Base-by-base conservation (phyloP, 805 yeast genomes). In the Candida broadrunensis region DNA sequence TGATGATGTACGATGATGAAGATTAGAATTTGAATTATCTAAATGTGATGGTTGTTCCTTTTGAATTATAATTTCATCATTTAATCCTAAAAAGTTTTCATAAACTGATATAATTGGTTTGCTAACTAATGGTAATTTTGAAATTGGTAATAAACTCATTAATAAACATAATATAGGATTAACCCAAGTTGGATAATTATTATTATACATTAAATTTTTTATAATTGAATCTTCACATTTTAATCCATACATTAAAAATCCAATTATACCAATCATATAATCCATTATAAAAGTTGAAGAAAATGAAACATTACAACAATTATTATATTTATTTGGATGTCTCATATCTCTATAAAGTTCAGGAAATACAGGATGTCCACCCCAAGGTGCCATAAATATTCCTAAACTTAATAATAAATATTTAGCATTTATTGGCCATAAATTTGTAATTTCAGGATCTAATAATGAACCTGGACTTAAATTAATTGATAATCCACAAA, bases 351-450 rank as follows among this genome's bases (percentile, higher is more conserved):
- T 65, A 56, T 78, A 81, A 33, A 85, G 63, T 51, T 83, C 86
- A 2, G 91, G 91, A 49, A 83, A 83, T 5, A 85, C 82, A 1
- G 88, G 87, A 56, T 85, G 91, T 2, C 93, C 93, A 42, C 91
- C 91, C 80, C 87, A 85, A 11, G 89, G 88, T 3, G 90, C 88
- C 73, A 85, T 75, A 43, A 81, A 72, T 21, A 85, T 70, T 2
- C 91, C 91, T 41, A 83, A 62, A 7, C 84, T 73, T 26, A 79
- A 60, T 8, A 77, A 54, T 8, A 81, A 48, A 37, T 68, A 65
- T 5, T 60, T 50, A 20, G 56, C 34, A 15, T 56, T 44, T 11
- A 47, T 20, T 2, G 75, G 75, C 58, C 63, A 65, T 34, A 59
- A 39, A 29, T 54, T 47, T 1, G 72, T 65, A 18, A 63, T 58